phyloP scores from a whole-genome alignment of 176 grass and related monocot species.

The Oryza glaberrima region DNA sequence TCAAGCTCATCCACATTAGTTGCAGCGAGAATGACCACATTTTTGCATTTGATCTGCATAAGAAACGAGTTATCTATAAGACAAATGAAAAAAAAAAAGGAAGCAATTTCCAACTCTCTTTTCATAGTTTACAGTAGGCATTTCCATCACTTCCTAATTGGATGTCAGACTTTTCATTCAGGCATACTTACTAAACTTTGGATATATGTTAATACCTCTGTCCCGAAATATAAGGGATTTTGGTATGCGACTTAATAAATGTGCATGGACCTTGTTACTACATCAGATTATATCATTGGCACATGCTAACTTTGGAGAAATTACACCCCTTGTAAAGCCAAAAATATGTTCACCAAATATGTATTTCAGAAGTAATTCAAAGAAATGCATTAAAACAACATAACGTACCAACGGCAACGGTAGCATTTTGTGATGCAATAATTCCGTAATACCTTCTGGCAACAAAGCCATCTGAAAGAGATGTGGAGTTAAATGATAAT shows the following conservation, averaged over 20 bases:
- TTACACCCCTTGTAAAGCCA: slow-evolving; percentile 12
- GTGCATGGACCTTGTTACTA: background rate
- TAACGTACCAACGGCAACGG: slow-evolving; percentile 87
- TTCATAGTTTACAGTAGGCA: background rate
- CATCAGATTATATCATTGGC: slow-evolving; percentile 12
- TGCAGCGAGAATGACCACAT: slow-evolving; percentile 82
- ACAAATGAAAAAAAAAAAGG: slow-evolving; percentile 28
- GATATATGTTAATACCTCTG: background rate
- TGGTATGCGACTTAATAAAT: background rate
- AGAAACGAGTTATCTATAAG: slow-evolving; percentile 31
- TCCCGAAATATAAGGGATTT: too few species aligned
- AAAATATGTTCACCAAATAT: background rate
- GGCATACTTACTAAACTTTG: slow-evolving; percentile 11
- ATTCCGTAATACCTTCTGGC: slow-evolving; percentile 95
- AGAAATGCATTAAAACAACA: slow-evolving; percentile 41
- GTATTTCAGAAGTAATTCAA: slow-evolving; percentile 32
- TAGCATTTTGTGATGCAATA: slow-evolving; percentile 79
- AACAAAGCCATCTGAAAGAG: slow-evolving; percentile 88
- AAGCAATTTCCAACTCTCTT: background rate
- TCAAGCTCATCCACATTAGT: slow-evolving; percentile 87
- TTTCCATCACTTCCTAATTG: slow-evolving; percentile 27
- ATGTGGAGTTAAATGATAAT: slow-evolving; percentile 35
- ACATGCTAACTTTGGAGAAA: slow-evolving; percentile 24
- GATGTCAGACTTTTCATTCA: slow-evolving; percentile 13
- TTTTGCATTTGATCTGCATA: slow-evolving; percentile 97